A percentile compares a stretch with the other conserved stretches of the same genome.
Conservation (phyloP, 805 yeast genomes). For the Ogataea neopini region DNA sequence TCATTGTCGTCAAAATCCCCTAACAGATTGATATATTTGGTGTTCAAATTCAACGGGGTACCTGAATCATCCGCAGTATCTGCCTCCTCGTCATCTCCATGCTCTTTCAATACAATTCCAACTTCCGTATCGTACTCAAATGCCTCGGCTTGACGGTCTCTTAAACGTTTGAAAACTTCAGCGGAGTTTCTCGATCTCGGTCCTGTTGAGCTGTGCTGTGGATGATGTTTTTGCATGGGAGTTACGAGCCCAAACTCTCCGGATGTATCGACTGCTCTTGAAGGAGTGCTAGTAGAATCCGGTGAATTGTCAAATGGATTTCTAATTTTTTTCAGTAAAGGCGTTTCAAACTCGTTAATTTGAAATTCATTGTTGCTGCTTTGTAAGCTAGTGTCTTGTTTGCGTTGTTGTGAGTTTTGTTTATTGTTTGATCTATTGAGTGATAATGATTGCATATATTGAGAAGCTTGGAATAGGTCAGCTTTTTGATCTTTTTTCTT, state of each 20-base stretch:
- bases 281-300: conserved; percentile 23
- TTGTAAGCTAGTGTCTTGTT: conserved; percentile 1
- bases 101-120: conserved; percentile 29
- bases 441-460: conserved; percentile 3
- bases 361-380: conserved; percentile 10
- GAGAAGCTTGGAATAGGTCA: conserved; percentile 5
- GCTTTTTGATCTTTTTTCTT: background rate
- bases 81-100: conserved; percentile 17
- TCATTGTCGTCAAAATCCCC: conserved; percentile 10
- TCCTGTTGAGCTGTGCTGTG: background rate
- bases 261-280: conserved; percentile 2
- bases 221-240: conserved; percentile 4
- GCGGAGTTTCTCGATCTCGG: conserved; percentile 15
- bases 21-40: conserved; percentile 12
- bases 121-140: conserved; percentile 29
- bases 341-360: conserved; percentile 25
- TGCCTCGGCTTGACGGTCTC: conserved; percentile 23
- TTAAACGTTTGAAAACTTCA: conserved; percentile 27
- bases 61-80: conserved; percentile 26
- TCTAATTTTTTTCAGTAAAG: conserved; percentile 32
- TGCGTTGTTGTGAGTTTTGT: conserved; percentile 4
- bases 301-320: conserved; percentile 42
- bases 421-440: background rate
- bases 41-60: conserved; percentile 25
- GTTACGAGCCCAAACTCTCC: conserved; percentile 3